These are phyloP conservation scores for Pterulicium gracile DNA, from an alignment of 1,284 basidiomycete genomes.

Conservation along the genomic window DNA sequence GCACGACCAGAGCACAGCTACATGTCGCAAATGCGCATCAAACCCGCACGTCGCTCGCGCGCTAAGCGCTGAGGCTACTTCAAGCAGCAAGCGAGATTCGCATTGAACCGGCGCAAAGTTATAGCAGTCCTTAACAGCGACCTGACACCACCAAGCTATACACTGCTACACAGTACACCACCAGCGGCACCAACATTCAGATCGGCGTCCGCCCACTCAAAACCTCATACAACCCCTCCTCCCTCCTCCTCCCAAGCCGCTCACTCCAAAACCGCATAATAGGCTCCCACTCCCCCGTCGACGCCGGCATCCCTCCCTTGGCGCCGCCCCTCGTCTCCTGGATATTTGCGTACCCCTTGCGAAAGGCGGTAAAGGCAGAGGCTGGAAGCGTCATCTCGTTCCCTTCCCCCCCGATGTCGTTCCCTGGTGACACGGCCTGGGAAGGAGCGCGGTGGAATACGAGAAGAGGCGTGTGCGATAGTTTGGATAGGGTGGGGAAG, in stretches of 20 bases:
- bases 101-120: too few species aligned
- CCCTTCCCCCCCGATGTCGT: too few species aligned
- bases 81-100: too few species aligned
- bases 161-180: too few species aligned
- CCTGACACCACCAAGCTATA: too few species aligned
- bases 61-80: too few species aligned
- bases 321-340: conserved; percentile 32
- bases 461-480: conserved; percentile 52
- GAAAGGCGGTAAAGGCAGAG: conserved; percentile 35
- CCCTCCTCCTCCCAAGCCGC: conserved; percentile 44
- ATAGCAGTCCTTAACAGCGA: too few species aligned
- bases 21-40: too few species aligned
- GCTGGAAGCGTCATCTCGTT: conserved; percentile 29
- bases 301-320: conserved; percentile 60
- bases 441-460: conserved; percentile 46
- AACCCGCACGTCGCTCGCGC: too few species aligned
- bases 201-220: conserved; percentile 28
- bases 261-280: conserved; percentile 86
- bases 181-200: not conserved
- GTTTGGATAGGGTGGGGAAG: conserved; percentile 48
- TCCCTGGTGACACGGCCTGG: conserved; percentile 13
- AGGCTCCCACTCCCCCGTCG: conserved; percentile 69
- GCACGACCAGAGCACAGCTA: too few species aligned
- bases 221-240: conserved; percentile 70
- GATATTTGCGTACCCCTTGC: conserved; percentile 46